phyloP scores from a whole-genome alignment of 805 yeast genomes.

The Clavispora santaluciae region DNA sequence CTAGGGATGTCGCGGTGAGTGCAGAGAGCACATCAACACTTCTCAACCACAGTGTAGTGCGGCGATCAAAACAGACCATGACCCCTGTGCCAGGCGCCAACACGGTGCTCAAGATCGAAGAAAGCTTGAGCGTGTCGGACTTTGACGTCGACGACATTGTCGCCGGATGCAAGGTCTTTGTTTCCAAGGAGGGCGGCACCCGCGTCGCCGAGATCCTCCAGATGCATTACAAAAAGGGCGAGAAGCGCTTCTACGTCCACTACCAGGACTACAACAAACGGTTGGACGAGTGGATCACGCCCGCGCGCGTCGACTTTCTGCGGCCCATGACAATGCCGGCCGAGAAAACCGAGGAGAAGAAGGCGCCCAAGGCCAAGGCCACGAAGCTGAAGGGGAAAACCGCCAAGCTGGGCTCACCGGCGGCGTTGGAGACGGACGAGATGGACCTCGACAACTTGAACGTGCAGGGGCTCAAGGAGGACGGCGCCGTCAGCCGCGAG shows the following conservation, averaged over 20 bases:
- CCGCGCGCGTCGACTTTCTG: constrained; percentile 66
- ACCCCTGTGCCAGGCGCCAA: constrained; percentile 6
- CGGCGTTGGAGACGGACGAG: constrained; percentile 44
- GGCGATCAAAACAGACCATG: constrained; percentile 1
- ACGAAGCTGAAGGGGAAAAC: constrained; percentile 10
- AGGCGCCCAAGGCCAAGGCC: constrained; percentile 26
- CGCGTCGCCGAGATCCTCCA: constrained; percentile 84
- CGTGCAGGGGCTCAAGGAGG: constrained; percentile 73
- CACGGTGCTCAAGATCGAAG: constrained; percentile 8
- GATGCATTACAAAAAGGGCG: constrained; percentile 66
- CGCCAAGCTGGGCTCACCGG: constrained; percentile 22
- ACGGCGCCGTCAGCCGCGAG: constrained; percentile 75
- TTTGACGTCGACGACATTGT: constrained; percentile 47
- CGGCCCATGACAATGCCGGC: constrained; percentile 70
- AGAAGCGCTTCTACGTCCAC: constrained; percentile 84
- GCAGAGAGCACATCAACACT: not conserved
- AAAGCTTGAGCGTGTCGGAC: not conserved
- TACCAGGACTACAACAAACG: constrained; percentile 93
- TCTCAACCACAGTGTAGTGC: not conserved
- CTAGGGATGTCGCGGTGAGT: too few relatives aligned
- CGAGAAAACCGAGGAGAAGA: constrained; percentile 47
- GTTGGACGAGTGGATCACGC: constrained; percentile 89
- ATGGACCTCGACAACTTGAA: constrained; percentile 81
- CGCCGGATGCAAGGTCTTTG: constrained; percentile 79
- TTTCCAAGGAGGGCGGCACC: constrained; percentile 72